Evolutionary conservation across 179 eudicot genomes (phyloP), one percentile per base, ranked within the genome.

Genomic region (Amaranthus tricolor): DNA sequence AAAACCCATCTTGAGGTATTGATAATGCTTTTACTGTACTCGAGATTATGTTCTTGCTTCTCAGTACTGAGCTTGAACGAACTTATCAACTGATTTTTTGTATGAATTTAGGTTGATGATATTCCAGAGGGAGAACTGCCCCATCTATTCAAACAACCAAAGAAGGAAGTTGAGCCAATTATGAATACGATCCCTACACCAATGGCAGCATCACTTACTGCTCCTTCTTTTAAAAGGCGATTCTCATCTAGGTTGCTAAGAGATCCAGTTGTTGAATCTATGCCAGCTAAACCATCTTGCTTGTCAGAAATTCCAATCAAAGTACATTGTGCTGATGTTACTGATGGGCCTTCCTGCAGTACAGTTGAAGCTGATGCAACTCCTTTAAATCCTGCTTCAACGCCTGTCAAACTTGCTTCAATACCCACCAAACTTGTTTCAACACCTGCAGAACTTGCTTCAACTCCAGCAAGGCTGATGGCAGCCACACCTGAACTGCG

Each of bases 61-160:
- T 31, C 40, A 31, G 40, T 31, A 31, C 40, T 31, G 40, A 31
- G 40, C 40, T 31, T 31, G 3, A 31, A 31, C 40, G 0, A 31
- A 19, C 54, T 77, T 70, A 47, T 13, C 76, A 44, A 71, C 24
- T 55, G 43, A 44, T 40, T 57, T 9, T 58, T 44, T 43, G 45
- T 69, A 62, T 84, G 66, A 16, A 20, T 51, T 21, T 80, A 91
- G 97, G 88, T 80, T 43, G 91, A 77, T 79, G 94, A 96, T 44
- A 79, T 96, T 72, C 97, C 96, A 5, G 96, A 89, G 78, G 99
- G 78, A 73, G 71, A 66, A 76, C 81, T 96, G 31, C 98, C 98
- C 6, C 84, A 80, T 58, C 89, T 91, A 69, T 88, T 89, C 82
- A 77, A 82, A 68, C 77, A 62, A 55, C 62, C 86, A 73, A 88